Percentiles rank a stretch among this genome's conserved stretches.
phyloP scores from a whole-genome alignment of 805 yeast species.

The Candida railenensis region DNA sequence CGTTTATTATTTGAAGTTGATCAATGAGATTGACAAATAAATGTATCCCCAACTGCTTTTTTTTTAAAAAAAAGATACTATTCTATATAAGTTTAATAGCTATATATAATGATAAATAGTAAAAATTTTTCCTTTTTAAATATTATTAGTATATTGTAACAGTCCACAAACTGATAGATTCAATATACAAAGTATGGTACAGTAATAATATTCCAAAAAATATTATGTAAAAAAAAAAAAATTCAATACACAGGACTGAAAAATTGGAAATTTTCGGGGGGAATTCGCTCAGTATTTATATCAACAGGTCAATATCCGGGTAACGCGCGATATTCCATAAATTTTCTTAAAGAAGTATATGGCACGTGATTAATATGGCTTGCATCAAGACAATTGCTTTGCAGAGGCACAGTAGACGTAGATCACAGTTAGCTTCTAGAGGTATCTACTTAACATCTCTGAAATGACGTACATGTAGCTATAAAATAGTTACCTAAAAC shows the following conservation, averaged over 20 bases:
- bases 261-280: constrained; percentile 13
- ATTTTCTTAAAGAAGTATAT: too few relatives aligned
- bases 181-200: constrained; percentile 5
- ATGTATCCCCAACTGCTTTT: constrained; percentile 35
- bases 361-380: neutral
- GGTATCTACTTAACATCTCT: neutral
- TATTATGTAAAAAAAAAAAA: constrained; percentile 10
- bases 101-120: neutral
- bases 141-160: neutral
- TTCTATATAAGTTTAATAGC: neutral
- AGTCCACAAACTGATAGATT: neutral
- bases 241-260: constrained; percentile 3
- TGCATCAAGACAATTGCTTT: neutral
- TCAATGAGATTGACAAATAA: constrained; percentile 36
- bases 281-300: constrained; percentile 22
- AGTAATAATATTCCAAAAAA: constrained; percentile 3
- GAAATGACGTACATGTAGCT: neutral
- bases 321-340: constrained; percentile 4
- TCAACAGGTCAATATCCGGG: constrained; percentile 13
- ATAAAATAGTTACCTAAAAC: neutral
- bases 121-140: neutral
- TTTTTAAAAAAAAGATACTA: constrained; percentile 2
- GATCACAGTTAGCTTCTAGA: neutral
- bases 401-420: neutral
- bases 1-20: constrained; percentile 3